Base-by-base conservation (phyloP, 148 eudicot species). In the Chenopodium quinoa region DNA sequence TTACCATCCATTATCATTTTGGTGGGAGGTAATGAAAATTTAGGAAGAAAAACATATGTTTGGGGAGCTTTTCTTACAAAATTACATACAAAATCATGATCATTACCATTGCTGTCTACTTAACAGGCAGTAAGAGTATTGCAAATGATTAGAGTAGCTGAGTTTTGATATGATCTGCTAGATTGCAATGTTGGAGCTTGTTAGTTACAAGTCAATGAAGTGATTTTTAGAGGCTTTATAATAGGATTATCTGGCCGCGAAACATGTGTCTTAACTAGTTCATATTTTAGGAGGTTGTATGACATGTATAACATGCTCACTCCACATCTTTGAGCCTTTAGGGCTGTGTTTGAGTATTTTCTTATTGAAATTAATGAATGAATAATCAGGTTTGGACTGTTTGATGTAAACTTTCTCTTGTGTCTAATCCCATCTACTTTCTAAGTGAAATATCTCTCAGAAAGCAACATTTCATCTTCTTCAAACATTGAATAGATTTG, bases 401-500 rank as follows among this genome's bases (percentile, higher is more conserved):
- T 13, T 54, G 56, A 75, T 66, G 32, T 73, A 22, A 62, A 20
- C 29, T 44, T 54, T 31, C 16, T 58, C 9, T 44, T 47, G 25
- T 58, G 17, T 44, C 50, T 50, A 31, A 20, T 63, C 60, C 52
- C 67, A 69, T 47, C 47, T 66, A 31, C 23, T 69, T 79, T 29
- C 64, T 52, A 76, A 32, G 68, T 67, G 54, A 22, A n/a, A 1
- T 70, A 14, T 44, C 71, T 71, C 65, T 73, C 62, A 71, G 84
- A 77, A 71, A 72, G 64, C 71, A 71, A 78, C 81, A 71, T 46
- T 71, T 72, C 37, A 82, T 76, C 84, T 76, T 81, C 75, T 71
- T 34, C 25, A 78, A 63, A 77, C 31, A 22, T 48, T 48, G 46
- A 78, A 37, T 52, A 29, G 71, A 63, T 37, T 69, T 65, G 73